These are phyloP conservation scores for Cupressus sempervirens DNA, from an alignment of 75 land plant species.

Conservation along the genomic window DNA sequence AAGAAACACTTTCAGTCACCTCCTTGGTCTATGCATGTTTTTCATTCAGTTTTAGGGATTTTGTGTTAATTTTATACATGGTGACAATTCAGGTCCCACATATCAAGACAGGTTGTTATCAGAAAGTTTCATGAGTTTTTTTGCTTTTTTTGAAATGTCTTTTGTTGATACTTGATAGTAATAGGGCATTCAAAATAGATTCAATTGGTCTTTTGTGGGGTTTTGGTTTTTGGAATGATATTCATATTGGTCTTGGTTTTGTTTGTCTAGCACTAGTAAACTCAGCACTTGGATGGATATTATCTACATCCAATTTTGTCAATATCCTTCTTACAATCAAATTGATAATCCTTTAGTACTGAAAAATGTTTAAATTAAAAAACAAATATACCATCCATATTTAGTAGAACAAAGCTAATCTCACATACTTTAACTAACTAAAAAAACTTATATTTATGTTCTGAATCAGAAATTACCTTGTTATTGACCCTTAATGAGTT, in stretches of 20 bases:
- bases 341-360: too few relatives aligned
- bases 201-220: too few relatives aligned
- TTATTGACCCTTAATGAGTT: slow-evolving; percentile 27
- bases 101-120: too few relatives aligned
- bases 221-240: not conserved
- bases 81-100: not conserved
- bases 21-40: not conserved
- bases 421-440: not conserved
- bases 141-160: too few relatives aligned
- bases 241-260: not conserved
- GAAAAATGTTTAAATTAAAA: too few relatives aligned
- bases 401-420: not conserved
- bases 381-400: not conserved
- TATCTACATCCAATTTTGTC: not conserved
- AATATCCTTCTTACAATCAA: not conserved
- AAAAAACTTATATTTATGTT: not conserved
- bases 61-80: not conserved
- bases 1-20: not conserved
- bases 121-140: too few relatives aligned
- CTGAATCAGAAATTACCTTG: slow-evolving; percentile 25
- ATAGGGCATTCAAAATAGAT: too few relatives aligned
- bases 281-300: not conserved
- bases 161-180: too few relatives aligned
- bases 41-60: not conserved
- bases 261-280: not conserved